phyloP scores from a whole-genome alignment of 257 asterid species.

The Cynanchum wilfordii region DNA sequence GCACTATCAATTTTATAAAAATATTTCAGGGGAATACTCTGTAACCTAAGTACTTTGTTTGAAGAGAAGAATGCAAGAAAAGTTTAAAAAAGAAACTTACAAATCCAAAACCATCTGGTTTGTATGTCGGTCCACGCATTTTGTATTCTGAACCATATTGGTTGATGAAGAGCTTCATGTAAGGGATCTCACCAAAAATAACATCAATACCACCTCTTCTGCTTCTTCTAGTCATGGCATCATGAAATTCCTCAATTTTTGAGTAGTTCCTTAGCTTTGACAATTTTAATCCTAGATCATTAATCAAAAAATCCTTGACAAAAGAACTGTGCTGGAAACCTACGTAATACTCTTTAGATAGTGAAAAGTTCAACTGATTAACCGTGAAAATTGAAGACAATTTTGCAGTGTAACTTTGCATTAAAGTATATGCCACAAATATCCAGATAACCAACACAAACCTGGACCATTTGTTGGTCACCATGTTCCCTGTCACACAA shows the following conservation, averaged over 20 bases:
- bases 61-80: not conserved
- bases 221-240: constrained; percentile 16
- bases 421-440: constrained; percentile 50
- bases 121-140: constrained; percentile 34
- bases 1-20: not conserved
- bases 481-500: constrained; percentile 40
- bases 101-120: constrained; percentile 47
- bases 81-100: constrained; percentile 28
- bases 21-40: not conserved
- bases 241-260: constrained; percentile 15
- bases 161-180: constrained; percentile 37
- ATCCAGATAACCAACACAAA: constrained; percentile 49
- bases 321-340: constrained; percentile 48
- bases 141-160: constrained; percentile 39
- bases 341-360: constrained; percentile 29
- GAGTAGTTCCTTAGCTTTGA: constrained; percentile 9
- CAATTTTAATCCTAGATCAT: constrained; percentile 13
- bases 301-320: constrained; percentile 27
- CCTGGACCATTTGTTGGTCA: constrained; percentile 48
- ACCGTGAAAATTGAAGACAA: constrained; percentile 57
- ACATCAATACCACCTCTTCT: constrained; percentile 23
- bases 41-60: not conserved
- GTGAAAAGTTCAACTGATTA: constrained; percentile 34
- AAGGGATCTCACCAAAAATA: constrained; percentile 24
- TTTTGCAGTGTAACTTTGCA: constrained; percentile 64